A percentile compares a stretch with the other conserved stretches of the same genome.
Conservation (phyloP, 176 grass and related monocot species). For the Rhynchospora breviuscula region DNA sequence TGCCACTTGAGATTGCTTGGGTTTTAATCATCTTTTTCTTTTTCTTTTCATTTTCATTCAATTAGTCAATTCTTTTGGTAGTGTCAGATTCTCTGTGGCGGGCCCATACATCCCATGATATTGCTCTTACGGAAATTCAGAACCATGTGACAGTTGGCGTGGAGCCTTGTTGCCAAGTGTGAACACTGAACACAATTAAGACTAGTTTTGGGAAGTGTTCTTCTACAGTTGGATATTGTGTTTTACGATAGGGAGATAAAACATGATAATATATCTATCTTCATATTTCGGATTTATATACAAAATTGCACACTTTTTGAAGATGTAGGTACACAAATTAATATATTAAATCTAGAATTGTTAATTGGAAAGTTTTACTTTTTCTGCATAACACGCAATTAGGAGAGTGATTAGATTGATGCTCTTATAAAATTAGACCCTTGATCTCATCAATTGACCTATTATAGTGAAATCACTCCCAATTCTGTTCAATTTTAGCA, state of each 20-base stretch:
- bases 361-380: not conserved
- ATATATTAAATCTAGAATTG: not conserved
- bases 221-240: not conserved
- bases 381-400: not conserved
- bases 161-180: not conserved
- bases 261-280: not conserved
- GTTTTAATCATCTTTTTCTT: conserved; percentile 7
- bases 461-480: not conserved
- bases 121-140: not conserved
- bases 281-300: not conserved
- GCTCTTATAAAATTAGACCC: not conserved
- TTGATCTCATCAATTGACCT: not conserved
- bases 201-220: not conserved
- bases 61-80: conserved; percentile 13
- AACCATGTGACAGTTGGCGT: not conserved
- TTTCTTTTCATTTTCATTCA: not conserved
- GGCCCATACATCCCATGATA: not conserved
- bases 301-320: not conserved
- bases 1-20: conserved; percentile 10
- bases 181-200: not conserved
- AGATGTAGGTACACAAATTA: not conserved
- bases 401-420: not conserved
- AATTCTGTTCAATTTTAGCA: not conserved
- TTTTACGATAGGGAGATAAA: not conserved
- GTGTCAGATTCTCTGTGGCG: conserved; percentile 3